phyloP scores from a whole-genome alignment of 257 asterid species.

The Coffea canephora region DNA sequence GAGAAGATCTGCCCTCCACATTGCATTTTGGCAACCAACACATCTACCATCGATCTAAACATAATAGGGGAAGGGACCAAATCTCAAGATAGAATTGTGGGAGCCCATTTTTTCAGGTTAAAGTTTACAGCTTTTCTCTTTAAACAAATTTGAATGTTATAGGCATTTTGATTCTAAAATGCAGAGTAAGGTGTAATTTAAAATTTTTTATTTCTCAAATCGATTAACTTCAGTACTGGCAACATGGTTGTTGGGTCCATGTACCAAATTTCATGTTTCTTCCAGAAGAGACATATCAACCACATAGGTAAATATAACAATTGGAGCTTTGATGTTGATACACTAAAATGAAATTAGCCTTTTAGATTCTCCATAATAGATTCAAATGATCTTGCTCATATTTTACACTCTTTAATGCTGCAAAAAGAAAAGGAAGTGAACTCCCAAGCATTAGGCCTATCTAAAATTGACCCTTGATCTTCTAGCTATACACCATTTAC shows the following conservation, averaged over 20 bases:
- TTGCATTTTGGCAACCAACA: slow-evolving; percentile 92
- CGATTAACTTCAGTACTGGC: neutral
- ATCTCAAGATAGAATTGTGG: slow-evolving; percentile 84
- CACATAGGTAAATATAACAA: neutral
- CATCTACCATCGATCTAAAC: slow-evolving; percentile 92
- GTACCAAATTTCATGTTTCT: neutral
- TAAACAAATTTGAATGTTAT: neutral
- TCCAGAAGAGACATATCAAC: neutral
- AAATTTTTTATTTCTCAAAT: neutral
- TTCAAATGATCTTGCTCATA: neutral
- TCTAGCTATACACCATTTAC: neutral
- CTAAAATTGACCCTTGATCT: neutral
- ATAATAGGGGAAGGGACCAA: slow-evolving; percentile 66
- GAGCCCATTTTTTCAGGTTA: slow-evolving; percentile 99
- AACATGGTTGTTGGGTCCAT: neutral
- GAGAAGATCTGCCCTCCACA: slow-evolving; percentile 92
- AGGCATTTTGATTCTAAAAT: neutral
- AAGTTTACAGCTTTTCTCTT: neutral
- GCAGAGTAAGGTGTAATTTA: neutral
- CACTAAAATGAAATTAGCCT: neutral
- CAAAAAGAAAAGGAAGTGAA: neutral
- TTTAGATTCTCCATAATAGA: neutral
- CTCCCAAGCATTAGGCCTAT: neutral
- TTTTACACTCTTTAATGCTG: neutral
- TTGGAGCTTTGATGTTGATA: too few species aligned